phyloP scores from a whole-genome alignment of 2,329 filamentous ascomycete species.

The Fusarium continuum region DNA sequence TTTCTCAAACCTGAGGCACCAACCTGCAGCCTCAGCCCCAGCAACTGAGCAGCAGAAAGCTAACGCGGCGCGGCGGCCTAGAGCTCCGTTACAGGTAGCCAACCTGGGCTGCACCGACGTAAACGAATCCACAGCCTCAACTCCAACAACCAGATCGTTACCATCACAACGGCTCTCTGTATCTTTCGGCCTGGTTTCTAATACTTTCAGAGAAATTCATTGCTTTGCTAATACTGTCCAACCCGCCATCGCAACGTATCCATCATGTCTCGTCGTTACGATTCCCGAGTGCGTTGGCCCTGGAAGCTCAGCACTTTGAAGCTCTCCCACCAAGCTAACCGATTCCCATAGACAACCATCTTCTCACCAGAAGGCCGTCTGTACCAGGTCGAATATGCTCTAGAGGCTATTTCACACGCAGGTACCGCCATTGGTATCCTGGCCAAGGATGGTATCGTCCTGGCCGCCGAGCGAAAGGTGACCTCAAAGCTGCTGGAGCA shows the following conservation, averaged over 20 bases:
- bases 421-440: conserved; percentile 96
- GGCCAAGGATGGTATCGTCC: conserved; percentile 97
- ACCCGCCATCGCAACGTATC: conserved; percentile 19
- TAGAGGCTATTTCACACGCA: conserved; percentile 98
- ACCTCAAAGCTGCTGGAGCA: conserved; percentile 99
- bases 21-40: conserved; percentile 17
- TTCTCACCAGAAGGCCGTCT: conserved; percentile 98
- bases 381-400: conserved; percentile 99
- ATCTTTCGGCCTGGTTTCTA: conserved; percentile 9
- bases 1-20: conserved; percentile 38
- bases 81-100: conserved; percentile 50
- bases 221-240: not conserved
- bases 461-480: conserved; percentile 97
- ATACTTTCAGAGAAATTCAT: not conserved
- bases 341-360: conserved; percentile 84
- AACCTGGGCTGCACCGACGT: conserved; percentile 32
- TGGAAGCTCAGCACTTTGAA: conserved; percentile 25
- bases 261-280: conserved; percentile 94
- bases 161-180: conserved; percentile 27
- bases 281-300: conserved; percentile 81
- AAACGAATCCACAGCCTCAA: conserved; percentile 38
- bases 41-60: conserved; percentile 40
- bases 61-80: conserved; percentile 54
- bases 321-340: conserved; percentile 40
- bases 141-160: conserved; percentile 34